Percentiles rank a stretch among this genome's conserved stretches.
Evolutionary conservation across 1,139 yeast genomes (phyloP).

Genomic region (Pichia sp.): DNA sequence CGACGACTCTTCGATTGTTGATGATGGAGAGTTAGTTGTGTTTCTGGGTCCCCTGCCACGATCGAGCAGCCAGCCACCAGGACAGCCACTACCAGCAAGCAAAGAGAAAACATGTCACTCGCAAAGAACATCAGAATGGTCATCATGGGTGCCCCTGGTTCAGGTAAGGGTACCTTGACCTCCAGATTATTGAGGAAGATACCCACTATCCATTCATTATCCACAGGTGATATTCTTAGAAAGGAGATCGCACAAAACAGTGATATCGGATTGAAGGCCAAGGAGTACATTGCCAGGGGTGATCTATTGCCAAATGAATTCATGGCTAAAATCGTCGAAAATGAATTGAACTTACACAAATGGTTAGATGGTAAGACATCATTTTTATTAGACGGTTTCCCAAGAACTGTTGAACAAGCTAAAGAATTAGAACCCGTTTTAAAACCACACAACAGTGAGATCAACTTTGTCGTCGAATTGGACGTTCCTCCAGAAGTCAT

Average conservation of each 20-base stretch:
- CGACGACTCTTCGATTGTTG: too few species aligned
- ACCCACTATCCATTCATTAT: constrained; percentile 50
- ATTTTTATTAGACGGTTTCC: constrained; percentile 92
- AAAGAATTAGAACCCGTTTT: constrained; percentile 51
- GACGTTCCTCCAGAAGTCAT: constrained; percentile 82
- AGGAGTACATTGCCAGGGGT: constrained; percentile 58
- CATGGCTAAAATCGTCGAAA: constrained; percentile 60
- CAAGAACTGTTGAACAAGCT: constrained; percentile 79
- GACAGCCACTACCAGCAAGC: too few species aligned
- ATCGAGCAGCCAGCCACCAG: too few species aligned
- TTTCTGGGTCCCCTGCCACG: too few species aligned
- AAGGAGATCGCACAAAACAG: constrained; percentile 59
- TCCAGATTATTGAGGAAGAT: constrained; percentile 56
- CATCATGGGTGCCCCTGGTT: constrained; percentile 89
- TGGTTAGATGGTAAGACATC: constrained; percentile 50
- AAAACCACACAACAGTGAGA: constrained; percentile 35
- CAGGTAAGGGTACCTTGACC: constrained; percentile 93
- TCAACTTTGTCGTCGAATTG: constrained; percentile 78
- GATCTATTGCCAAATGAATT: constrained; percentile 68
- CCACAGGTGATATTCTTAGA: constrained; percentile 85
- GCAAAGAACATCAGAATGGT: constrained; percentile 59
- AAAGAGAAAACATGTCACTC: too few species aligned
- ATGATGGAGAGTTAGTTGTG: too few species aligned
- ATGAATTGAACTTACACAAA: constrained; percentile 42
- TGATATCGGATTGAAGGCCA: constrained; percentile 57